Percentiles rank a stretch among this genome's conserved stretches.
These are phyloP conservation scores for Salvia splendens DNA, from an alignment of 257 asterid species.

Conservation along the genomic window DNA sequence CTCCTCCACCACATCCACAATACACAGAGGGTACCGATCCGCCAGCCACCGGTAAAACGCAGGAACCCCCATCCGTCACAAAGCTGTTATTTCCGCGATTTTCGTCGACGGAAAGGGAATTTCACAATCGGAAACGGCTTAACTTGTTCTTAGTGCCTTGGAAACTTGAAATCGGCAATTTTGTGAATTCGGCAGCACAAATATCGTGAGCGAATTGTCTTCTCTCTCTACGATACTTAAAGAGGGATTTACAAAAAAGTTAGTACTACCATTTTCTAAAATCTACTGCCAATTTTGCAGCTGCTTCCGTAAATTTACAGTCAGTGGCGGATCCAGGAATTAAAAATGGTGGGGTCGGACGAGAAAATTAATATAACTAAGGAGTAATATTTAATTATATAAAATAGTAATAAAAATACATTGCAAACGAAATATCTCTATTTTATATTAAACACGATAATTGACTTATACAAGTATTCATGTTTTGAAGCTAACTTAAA, in stretches of 20 bases:
- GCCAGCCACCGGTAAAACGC: slow-evolving; percentile 96
- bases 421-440: too few relatives aligned
- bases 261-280: not conserved
- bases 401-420: too few relatives aligned
- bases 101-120: slow-evolving; percentile 16
- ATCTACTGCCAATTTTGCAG: slow-evolving; percentile 1
- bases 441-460: too few relatives aligned
- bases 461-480: too few relatives aligned
- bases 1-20: slow-evolving; percentile 82
- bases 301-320: slow-evolving; percentile 7
- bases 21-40: slow-evolving; percentile 85
- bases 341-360: too few relatives aligned
- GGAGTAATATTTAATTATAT: too few relatives aligned
- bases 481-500: too few relatives aligned
- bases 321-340: too few relatives aligned
- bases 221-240: slow-evolving; percentile 11
- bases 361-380: too few relatives aligned
- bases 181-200: slow-evolving; percentile 3
- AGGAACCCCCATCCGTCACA: slow-evolving; percentile 77
- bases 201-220: slow-evolving; percentile 1
- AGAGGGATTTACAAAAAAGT: not conserved
- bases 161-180: slow-evolving; percentile 15
- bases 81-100: slow-evolving; percentile 7
- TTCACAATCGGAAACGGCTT: slow-evolving; percentile 15
- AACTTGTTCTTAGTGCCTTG: slow-evolving; percentile 13